Conservation (phyloP, 2,329 filamentous ascomycete genomes). For the Claviceps maximensis region DNA sequence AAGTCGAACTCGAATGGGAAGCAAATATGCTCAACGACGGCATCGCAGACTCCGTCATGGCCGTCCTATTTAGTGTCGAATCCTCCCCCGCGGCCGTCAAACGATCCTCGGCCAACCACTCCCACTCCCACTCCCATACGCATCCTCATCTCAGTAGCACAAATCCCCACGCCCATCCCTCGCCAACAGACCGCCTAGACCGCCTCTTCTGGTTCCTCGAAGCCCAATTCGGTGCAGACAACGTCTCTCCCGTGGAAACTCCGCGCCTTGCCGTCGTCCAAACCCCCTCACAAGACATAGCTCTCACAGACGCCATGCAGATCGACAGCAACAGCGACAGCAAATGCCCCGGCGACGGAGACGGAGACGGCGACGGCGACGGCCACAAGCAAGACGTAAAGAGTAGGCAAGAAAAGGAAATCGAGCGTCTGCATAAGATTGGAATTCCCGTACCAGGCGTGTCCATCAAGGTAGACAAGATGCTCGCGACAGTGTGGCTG, state of each 20-base stretch:
- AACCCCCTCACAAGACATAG: not conserved
- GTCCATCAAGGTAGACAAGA: conserved; percentile 75
- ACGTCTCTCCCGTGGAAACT: conserved; percentile 61
- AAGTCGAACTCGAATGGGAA: conserved; percentile 91
- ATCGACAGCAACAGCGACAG: not conserved
- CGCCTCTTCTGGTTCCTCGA: conserved; percentile 93
- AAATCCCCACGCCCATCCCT: conserved; percentile 63
- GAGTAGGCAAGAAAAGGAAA: conserved; percentile 47
- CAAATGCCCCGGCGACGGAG: not conserved
- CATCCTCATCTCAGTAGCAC: conserved; percentile 11
- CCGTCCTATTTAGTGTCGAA: conserved; percentile 81
- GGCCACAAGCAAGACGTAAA: not conserved
- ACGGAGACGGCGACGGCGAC: not conserved
- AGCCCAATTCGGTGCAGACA: conserved; percentile 81
- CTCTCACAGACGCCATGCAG: not conserved
- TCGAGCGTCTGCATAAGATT: conserved; percentile 65
- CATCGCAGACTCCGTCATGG: conserved; percentile 94
- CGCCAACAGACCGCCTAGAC: conserved; percentile 63
- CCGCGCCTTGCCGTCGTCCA: conserved; percentile 20
- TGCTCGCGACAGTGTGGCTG: conserved; percentile 79
- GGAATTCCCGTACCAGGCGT: conserved; percentile 88
- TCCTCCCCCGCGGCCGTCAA: conserved; percentile 91
- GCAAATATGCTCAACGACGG: conserved; percentile 96
- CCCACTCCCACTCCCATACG: conserved; percentile 19
- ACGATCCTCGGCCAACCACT: conserved; percentile 31